These are phyloP conservation scores for Pouteria campechiana DNA, from an alignment of 179 eudicot species.

Conservation along the genomic window DNA sequence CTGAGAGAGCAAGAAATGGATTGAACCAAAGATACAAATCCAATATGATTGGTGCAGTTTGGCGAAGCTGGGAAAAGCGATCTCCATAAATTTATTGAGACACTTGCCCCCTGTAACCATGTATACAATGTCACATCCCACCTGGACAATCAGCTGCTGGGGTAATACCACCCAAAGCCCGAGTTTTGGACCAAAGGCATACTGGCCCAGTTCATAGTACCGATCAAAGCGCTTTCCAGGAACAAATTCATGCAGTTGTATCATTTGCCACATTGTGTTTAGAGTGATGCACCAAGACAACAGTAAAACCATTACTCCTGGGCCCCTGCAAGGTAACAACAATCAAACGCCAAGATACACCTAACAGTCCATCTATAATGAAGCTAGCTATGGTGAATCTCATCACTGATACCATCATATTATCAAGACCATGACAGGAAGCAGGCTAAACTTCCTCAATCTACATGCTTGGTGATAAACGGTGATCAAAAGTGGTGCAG, in stretches of 20 bases:
- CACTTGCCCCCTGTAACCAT: slow-evolving; percentile 88
- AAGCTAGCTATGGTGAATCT: too few species aligned
- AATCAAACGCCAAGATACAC: too few species aligned
- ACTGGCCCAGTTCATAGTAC: slow-evolving; percentile 46
- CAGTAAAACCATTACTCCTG: slow-evolving; percentile 55
- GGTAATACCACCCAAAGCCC: slow-evolving; percentile 86
- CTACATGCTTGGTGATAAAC: too few species aligned
- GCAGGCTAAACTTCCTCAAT: too few species aligned
- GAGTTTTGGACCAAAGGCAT: slow-evolving; percentile 71
- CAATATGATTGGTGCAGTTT: slow-evolving; percentile 57
- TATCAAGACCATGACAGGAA: too few species aligned
- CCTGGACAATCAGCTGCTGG: slow-evolving; percentile 76
- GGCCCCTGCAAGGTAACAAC: slow-evolving; percentile 39
- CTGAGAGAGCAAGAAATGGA: slow-evolving; percentile 76
- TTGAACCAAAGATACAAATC: slow-evolving; percentile 69
- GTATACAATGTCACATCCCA: slow-evolving; percentile 79
- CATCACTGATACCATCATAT: too few species aligned
- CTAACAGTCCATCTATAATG: too few species aligned
- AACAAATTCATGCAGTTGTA: slow-evolving; percentile 68
- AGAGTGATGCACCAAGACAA: slow-evolving; percentile 74
- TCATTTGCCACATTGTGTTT: slow-evolving; percentile 78
- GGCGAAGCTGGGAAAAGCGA: slow-evolving; percentile 43
- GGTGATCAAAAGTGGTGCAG: too few species aligned
- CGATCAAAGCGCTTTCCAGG: slow-evolving; percentile 79
- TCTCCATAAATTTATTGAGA: slow-evolving; percentile 70